Percentiles rank a stretch among this genome's conserved stretches.
phyloP scores from a whole-genome alignment of 2,329 filamentous ascomycete genomes.

The Delphinella strobiligena region DNA sequence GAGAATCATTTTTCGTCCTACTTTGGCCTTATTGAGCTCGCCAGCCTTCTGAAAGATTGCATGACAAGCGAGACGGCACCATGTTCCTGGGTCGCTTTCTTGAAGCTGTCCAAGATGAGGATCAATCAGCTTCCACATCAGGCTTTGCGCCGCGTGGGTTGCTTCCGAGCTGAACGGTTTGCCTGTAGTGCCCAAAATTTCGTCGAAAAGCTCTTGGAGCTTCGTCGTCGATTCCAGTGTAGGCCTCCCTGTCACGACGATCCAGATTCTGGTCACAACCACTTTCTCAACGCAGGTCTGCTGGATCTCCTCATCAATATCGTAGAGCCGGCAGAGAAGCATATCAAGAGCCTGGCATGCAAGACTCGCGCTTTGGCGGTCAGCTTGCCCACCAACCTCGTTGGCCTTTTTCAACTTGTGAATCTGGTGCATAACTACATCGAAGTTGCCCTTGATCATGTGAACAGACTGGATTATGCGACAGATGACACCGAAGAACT shows the following conservation, averaged over 20 bases:
- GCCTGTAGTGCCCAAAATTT: conserved; percentile 33
- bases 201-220: conserved; percentile 33
- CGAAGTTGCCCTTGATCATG: neutral
- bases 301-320: conserved; percentile 38
- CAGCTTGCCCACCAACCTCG: conserved; percentile 4
- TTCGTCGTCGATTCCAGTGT: conserved; percentile 23
- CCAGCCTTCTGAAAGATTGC: conserved; percentile 54
- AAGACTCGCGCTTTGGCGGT: conserved; percentile 10
- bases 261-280: conserved; percentile 56
- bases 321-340: conserved; percentile 47
- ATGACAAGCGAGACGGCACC: conserved; percentile 62
- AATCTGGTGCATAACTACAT: conserved; percentile 49
- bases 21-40: conserved; percentile 53
- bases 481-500: conserved; percentile 40
- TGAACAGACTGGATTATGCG: conserved; percentile 47
- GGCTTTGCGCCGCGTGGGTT: conserved; percentile 54
- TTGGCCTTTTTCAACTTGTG: conserved; percentile 46
- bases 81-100: conserved; percentile 45
- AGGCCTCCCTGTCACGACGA: conserved; percentile 40
- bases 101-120: conserved; percentile 37
- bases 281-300: conserved; percentile 55
- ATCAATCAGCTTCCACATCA: conserved; percentile 75
- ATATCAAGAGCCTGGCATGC: conserved; percentile 45
- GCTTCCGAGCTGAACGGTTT: conserved; percentile 45
- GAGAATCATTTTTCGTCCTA: conserved; percentile 62